Conservation (phyloP, 2,329 filamentous ascomycete genomes). For the Neurospora sp. region DNA sequence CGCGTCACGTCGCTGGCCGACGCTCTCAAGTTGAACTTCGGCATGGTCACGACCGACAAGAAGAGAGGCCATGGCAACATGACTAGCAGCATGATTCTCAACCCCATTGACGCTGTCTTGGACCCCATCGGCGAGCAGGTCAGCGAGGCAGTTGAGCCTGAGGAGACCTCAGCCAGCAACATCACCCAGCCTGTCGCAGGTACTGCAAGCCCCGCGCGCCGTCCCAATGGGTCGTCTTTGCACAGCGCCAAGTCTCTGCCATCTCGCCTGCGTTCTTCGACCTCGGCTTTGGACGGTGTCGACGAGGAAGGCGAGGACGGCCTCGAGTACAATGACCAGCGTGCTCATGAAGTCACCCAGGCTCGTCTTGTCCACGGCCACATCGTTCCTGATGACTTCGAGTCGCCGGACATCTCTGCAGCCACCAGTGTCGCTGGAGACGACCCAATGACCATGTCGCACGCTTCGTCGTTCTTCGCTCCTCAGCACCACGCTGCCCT, state of each 20-base stretch:
- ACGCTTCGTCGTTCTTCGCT: constrained; percentile 72
- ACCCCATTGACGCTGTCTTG: constrained; percentile 48
- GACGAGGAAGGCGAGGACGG: constrained; percentile 31
- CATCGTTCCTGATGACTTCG: constrained; percentile 88
- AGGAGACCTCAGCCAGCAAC: constrained; percentile 9
- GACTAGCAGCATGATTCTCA: constrained; percentile 70
- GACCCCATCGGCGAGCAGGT: constrained; percentile 24
- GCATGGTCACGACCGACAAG: constrained; percentile 82
- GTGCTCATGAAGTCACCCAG: constrained; percentile 81
- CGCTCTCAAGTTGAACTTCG: constrained; percentile 93
- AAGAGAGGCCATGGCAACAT: constrained; percentile 53
- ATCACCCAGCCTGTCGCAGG: constrained; percentile 25
- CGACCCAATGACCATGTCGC: constrained; percentile 72
- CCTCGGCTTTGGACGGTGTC: constrained; percentile 23
- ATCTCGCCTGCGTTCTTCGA: constrained; percentile 3
- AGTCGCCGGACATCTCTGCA: constrained; percentile 63
- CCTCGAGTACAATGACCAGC: constrained; percentile 61
- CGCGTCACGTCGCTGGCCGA: constrained; percentile 92
- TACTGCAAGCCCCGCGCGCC: constrained; percentile 32
- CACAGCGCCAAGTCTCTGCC: constrained; percentile 18
- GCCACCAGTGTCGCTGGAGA: constrained; percentile 58
- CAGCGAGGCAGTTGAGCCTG: not conserved
- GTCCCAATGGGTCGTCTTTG: constrained; percentile 21
- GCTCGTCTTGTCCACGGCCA: constrained; percentile 88
- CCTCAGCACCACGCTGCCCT: constrained; percentile 55